phyloP scores from a whole-genome alignment of 2,329 filamentous ascomycete genomes.

The Aspergillus arachidicola region DNA sequence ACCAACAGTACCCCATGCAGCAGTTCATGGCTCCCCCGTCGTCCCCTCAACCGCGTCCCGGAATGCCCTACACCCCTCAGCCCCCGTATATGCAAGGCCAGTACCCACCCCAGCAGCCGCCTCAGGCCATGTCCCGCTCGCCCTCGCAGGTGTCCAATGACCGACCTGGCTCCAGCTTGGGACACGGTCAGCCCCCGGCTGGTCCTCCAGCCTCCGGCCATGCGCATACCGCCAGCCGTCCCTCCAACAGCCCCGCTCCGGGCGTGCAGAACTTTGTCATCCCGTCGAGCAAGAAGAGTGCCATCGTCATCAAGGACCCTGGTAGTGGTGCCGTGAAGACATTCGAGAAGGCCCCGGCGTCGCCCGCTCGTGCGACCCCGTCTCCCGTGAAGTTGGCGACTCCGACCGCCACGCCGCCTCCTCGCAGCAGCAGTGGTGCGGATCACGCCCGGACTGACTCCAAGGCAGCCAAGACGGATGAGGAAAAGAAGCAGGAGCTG shows the following conservation, averaged over 20 bases:
- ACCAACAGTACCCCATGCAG: constrained; percentile 42
- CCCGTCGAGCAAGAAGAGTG: constrained; percentile 67
- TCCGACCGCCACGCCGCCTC: constrained; percentile 78
- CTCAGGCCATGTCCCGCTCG: constrained; percentile 76
- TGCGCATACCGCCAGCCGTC: constrained; percentile 56
- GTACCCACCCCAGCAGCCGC: constrained; percentile 53
- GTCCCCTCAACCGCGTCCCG: constrained; percentile 47
- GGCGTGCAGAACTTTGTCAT: constrained; percentile 66
- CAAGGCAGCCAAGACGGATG: constrained; percentile 69
- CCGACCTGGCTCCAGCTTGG: constrained; percentile 62
- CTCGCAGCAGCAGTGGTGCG: constrained; percentile 69
- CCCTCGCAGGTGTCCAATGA: constrained; percentile 77
- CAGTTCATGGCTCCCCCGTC: constrained; percentile 49
- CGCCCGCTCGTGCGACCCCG: constrained; percentile 57
- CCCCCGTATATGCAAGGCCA: constrained; percentile 54
- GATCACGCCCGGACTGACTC: constrained; percentile 74
- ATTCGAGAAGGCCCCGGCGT: constrained; percentile 68
- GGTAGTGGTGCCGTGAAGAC: constrained; percentile 75
- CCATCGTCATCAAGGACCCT: constrained; percentile 82
- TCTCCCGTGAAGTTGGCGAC: constrained; percentile 65
- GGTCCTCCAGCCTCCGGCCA: constrained; percentile 54
- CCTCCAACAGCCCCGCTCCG: constrained; percentile 59
- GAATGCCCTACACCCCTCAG: constrained; percentile 53
- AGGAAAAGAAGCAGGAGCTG: constrained; percentile 81
- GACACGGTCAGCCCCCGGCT: constrained; percentile 56